Evolutionary conservation across 1,284 basidiomycete genomes (phyloP), one percentile per base, ranked within the genome.

Genomic region (Sphagnurus paluster): DNA sequence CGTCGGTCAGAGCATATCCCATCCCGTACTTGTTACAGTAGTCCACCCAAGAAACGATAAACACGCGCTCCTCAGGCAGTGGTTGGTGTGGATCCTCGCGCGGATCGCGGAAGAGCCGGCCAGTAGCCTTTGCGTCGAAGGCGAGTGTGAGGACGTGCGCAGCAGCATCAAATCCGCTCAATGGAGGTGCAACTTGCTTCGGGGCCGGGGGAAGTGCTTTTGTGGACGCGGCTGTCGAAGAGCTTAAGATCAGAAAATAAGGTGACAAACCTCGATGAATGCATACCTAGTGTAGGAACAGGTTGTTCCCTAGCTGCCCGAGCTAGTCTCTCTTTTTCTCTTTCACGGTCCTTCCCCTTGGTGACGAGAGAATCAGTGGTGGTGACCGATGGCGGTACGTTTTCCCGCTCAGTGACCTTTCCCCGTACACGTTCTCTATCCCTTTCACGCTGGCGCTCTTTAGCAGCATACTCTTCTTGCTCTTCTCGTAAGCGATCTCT

Each of bases 1-100:
- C 94, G 62, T 99, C 94, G 23, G 90, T 94, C 59, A 99, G 75
- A 1, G 93, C 93, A 64, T 98, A 98, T 1, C 95, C 97, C 84
- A 98, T 95, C 8, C 96, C 97, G 68, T 98, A 99, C 72, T 97
- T 97, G 67, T 95, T 93, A 65, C 91, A 95, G 64, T 98, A 98
- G 67, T 99, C 96, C 37, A 98, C 88, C 96, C 96, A 99, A 7
- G 90, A 93, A 2, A 91, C 90, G 56, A 99, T 92, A 68, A 98
- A 99, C 11, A 96, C 87, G 44, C 76, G 79, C 30, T 94, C 90
- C 10, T 84, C 76, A 0, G 77, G 75, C 1, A 92, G 65, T 24
- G 78, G 77, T 3, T 87, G 68, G 29, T 68, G 59, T 4, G 62
- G 61, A 42, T 80, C 76, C 50, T 74, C 70, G 41, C 79, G 67